Conservation (phyloP, 805 yeast species). For the Zygoascus ofunaensis region DNA sequence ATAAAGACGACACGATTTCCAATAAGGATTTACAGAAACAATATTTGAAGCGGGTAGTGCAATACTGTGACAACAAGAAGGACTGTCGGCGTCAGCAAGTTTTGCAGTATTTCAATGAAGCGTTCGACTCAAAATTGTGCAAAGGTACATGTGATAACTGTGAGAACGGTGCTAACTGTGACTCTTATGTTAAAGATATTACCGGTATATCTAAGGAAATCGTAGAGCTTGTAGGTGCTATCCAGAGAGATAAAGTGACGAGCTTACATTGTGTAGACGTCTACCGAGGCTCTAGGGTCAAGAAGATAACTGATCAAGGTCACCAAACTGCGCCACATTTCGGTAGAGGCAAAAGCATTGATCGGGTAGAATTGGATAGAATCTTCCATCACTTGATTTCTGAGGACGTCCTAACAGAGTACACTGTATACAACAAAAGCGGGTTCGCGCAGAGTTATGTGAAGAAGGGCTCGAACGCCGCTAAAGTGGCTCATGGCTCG, state of each 20-base stretch:
- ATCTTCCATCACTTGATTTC: constrained; percentile 70
- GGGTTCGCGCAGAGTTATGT: constrained; percentile 79
- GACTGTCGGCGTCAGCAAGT: constrained; percentile 90
- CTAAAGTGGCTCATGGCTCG: constrained; percentile 35
- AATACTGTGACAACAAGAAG: constrained; percentile 81
- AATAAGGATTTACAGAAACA: constrained; percentile 41
- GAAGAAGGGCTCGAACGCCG: constrained; percentile 49
- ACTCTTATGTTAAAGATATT: constrained; percentile 41
- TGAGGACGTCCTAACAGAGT: constrained; percentile 58
- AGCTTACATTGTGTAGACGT: constrained; percentile 74
- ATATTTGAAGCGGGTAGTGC: constrained; percentile 73
- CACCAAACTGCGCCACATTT: constrained; percentile 53
- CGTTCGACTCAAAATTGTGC: constrained; percentile 59
- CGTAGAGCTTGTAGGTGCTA: constrained; percentile 45
- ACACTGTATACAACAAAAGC: constrained; percentile 55
- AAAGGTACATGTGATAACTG: constrained; percentile 81
- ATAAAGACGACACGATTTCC: constrained; percentile 61
- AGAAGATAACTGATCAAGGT: constrained; percentile 54
- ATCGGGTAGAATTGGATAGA: constrained; percentile 68
- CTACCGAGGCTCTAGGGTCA: constrained; percentile 59
- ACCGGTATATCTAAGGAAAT: constrained; percentile 54
- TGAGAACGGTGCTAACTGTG: constrained; percentile 28
- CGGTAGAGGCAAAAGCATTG: constrained; percentile 58
- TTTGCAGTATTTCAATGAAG: constrained; percentile 81
- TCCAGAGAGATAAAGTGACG: constrained; percentile 54